Evolutionary conservation across 1,284 basidiomycete genomes (phyloP).

Genomic region (Sanghuangporus weigelae): DNA sequence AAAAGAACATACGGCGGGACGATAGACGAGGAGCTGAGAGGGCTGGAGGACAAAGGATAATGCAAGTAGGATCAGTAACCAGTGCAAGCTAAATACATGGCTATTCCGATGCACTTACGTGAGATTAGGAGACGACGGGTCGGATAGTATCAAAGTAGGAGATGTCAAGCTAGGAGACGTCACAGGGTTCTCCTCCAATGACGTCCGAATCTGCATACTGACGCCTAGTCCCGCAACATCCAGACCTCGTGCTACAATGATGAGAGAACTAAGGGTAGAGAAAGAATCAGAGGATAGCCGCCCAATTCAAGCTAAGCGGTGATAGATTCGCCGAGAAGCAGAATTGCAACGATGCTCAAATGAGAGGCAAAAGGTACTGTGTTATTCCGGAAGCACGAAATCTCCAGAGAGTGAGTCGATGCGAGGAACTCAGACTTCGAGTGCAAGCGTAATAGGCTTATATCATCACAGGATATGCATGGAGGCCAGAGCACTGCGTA

Average conservation of each 20-base stretch:
- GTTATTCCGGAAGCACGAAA: not conserved
- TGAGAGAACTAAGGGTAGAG: not conserved
- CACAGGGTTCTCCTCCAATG: not conserved
- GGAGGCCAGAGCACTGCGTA: not conserved
- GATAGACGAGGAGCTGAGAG: not conserved
- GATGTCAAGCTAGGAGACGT: not conserved
- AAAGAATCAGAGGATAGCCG: not conserved
- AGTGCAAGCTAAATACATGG: conserved; percentile 1
- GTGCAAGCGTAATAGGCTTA: not conserved
- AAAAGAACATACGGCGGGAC: not conserved
- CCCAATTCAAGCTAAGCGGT: not conserved
- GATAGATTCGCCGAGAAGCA: not conserved
- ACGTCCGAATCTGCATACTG: not conserved
- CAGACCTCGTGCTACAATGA: not conserved
- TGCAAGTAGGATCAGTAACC: not conserved
- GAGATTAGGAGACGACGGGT: not conserved
- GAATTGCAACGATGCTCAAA: not conserved
- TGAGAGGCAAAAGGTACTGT: not conserved
- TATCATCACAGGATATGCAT: not conserved
- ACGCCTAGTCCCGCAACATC: not conserved
- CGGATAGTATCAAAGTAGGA: too few species aligned
- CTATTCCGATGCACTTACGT: not conserved
- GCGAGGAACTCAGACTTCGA: not conserved
- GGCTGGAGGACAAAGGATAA: not conserved
- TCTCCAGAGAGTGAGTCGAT: not conserved